Conservation (phyloP, 768 basidiomycete genomes). For the Lactarius tabidus region DNA sequence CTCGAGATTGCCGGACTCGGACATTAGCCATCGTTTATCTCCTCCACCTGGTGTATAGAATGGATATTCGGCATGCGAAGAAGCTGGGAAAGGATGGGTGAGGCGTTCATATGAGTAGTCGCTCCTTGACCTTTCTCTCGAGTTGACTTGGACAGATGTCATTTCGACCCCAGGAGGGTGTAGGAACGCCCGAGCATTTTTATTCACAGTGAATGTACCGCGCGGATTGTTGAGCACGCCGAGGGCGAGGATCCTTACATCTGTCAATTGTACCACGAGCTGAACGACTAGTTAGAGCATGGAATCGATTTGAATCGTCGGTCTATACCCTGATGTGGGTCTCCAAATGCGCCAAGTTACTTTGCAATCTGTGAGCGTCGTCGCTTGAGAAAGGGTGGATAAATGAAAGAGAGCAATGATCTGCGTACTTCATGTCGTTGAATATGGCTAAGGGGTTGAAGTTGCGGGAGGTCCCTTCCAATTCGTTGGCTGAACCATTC, state of each 20-base stretch:
- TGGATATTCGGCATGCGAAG: slow-evolving; percentile 60
- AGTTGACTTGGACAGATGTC: slow-evolving; percentile 16
- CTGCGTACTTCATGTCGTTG: slow-evolving; percentile 70
- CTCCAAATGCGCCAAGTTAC: slow-evolving; percentile 60
- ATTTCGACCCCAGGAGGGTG: slow-evolving; percentile 62
- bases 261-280: slow-evolving; percentile 66
- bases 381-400: slow-evolving; percentile 2
- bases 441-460: slow-evolving; percentile 67
- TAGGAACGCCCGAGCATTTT: slow-evolving; percentile 63
- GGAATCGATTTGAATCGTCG: neutral
- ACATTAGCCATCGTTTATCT: slow-evolving; percentile 59
- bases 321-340: slow-evolving; percentile 59
- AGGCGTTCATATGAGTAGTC: slow-evolving; percentile 36
- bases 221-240: slow-evolving; percentile 60
- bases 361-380: slow-evolving; percentile 50
- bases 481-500: slow-evolving; percentile 68
- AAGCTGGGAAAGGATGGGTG: slow-evolving; percentile 53
- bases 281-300: slow-evolving; percentile 30
- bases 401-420: neutral
- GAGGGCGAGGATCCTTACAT: slow-evolving; percentile 68
- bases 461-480: slow-evolving; percentile 60
- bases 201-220: slow-evolving; percentile 54
- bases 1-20: slow-evolving; percentile 45
- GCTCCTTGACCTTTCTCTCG: neutral
- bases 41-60: slow-evolving; percentile 66